Conservation (phyloP, 2,329 filamentous ascomycete genomes). For the Grosmannia huntii region DNA sequence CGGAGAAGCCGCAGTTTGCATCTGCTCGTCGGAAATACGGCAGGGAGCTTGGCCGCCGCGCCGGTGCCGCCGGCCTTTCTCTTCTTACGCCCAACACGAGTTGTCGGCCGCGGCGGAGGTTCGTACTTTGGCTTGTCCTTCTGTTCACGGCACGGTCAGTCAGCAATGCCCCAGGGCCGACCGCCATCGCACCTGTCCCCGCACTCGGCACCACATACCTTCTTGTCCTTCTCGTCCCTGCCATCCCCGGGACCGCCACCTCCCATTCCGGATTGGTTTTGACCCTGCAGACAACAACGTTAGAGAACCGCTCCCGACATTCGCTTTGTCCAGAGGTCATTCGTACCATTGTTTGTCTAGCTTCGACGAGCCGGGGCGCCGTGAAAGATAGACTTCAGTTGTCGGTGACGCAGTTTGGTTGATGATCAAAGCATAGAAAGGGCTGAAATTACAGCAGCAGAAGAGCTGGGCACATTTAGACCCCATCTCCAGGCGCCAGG, state of each 20-base stretch:
- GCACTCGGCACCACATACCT: constrained; percentile 37
- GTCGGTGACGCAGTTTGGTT: background rate
- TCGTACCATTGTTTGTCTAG: background rate
- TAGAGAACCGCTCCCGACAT: background rate
- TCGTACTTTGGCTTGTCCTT: constrained; percentile 99
- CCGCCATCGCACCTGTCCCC: background rate
- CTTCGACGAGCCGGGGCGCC: background rate
- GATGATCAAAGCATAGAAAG: background rate
- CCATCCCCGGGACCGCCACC: constrained; percentile 55
- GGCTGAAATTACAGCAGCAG: background rate
- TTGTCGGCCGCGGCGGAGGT: constrained; percentile 90
- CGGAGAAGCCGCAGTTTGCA: constrained; percentile 95
- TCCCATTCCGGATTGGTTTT: constrained; percentile 79
- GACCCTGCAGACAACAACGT: constrained; percentile 43
- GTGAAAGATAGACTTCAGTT: background rate
- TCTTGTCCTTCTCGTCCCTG: constrained; percentile 84
- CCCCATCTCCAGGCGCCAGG: constrained; percentile 25
- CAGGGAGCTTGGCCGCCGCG: constrained; percentile 86
- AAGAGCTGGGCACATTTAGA: constrained; percentile 1
- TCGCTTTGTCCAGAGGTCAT: background rate
- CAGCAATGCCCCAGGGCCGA: too few relatives aligned
- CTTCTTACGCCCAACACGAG: constrained; percentile 96
- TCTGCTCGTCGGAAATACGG: constrained; percentile 87
- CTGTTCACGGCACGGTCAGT: constrained; percentile 29
- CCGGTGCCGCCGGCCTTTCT: constrained; percentile 88